Base-by-base conservation (phyloP, 2,329 filamentous ascomycete genomes). In the Volutella citrinella region DNA sequence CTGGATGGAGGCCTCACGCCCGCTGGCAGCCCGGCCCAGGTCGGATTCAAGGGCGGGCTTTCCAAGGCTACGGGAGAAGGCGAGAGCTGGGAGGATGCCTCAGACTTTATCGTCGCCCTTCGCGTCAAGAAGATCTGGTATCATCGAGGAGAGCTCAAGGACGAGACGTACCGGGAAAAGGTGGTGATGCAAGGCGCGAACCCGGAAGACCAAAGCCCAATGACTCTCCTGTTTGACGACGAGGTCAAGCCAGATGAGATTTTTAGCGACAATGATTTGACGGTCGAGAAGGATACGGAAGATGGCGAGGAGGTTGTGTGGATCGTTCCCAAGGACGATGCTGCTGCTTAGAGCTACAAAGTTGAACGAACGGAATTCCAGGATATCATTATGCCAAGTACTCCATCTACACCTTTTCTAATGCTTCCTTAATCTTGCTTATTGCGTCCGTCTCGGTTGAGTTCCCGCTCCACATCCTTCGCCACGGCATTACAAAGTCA, bases 201-300 rank as follows among this genome's bases (percentile, higher is more conserved):
- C 21, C 13, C 17, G 17, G 20, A 10, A 15, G 10, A 5, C 9
- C 27, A 26, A 30, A 19, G 11, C 22, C 18, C 9, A 14, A 18
- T 27, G 19, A 19, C 21, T 23, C 8, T 36, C 17, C 12, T 10
- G n/a, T 32, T 11, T 21, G 34, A 36, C n/a, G 34, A 32, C 4
- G 28, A 36, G 3, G 10, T 36, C 19, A 36, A 27, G 15, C 19
- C 23, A 12, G 34, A 36, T n/a, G 34, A 36, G 14, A 31, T 28
- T 22, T 34, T 22, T 23, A 15, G 11, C 19, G 15, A 18, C n/a
- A 27, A 2, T 17, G 22, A 20, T n/a, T n/a, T n/a, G n/a, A n/a
- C n/a, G n/a, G n/a, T n/a, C n/a, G n/a, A 14, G 34, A 30, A 17
- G 18, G 5, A 17, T 13, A 21, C 14, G 16, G 23, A 36, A 30